phyloP scores from a whole-genome alignment of 495 filamentous ascomycete species.

The Terfezia claveryi region DNA sequence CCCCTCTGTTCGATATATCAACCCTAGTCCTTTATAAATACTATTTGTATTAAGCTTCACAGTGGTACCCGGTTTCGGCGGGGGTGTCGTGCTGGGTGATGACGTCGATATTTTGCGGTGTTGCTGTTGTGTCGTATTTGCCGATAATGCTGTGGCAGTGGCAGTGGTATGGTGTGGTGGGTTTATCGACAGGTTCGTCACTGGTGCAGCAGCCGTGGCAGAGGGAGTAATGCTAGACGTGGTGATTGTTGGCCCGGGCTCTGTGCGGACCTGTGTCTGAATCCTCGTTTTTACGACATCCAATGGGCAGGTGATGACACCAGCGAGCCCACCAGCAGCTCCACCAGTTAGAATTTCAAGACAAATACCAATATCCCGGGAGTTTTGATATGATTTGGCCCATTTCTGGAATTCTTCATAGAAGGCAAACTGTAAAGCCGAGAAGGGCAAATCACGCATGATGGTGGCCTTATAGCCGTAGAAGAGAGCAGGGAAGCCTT shows the following conservation, averaged over 20 bases:
- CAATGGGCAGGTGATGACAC: slow-evolving; percentile 80
- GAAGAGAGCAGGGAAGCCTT: slow-evolving; percentile 70
- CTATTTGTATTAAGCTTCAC: slow-evolving; percentile 69
- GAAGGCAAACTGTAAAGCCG: slow-evolving; percentile 88
- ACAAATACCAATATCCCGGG: slow-evolving; percentile 52
- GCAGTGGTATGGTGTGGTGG: slow-evolving; percentile 5
- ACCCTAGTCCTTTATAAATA: slow-evolving; percentile 57
- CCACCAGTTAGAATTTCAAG: slow-evolving; percentile 78
- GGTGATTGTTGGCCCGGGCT: slow-evolving; percentile 12
- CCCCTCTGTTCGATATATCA: slow-evolving; percentile 79
- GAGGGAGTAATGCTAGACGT: slow-evolving; percentile 9
- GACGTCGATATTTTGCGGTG: slow-evolving; percentile 62
- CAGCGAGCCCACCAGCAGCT: slow-evolving; percentile 81
- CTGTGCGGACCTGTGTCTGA: slow-evolving; percentile 67
- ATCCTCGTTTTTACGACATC: slow-evolving; percentile 95
- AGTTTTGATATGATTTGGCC: slow-evolving; percentile 48
- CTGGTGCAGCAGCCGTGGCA: background rate
- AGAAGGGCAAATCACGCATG: slow-evolving; percentile 86
- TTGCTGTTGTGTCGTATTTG: slow-evolving; percentile 20
- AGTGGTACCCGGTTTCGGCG: slow-evolving; percentile 40
- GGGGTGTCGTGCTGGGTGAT: slow-evolving; percentile 50
- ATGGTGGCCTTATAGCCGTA: slow-evolving; percentile 89
- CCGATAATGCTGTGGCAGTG: too few relatives aligned
- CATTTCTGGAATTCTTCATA: slow-evolving; percentile 79
- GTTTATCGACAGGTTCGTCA: background rate